Evolutionary conservation across 768 basidiomycete genomes (phyloP), one percentile per base, ranked within the genome.

Genomic region (Naganishia randhawae): DNA sequence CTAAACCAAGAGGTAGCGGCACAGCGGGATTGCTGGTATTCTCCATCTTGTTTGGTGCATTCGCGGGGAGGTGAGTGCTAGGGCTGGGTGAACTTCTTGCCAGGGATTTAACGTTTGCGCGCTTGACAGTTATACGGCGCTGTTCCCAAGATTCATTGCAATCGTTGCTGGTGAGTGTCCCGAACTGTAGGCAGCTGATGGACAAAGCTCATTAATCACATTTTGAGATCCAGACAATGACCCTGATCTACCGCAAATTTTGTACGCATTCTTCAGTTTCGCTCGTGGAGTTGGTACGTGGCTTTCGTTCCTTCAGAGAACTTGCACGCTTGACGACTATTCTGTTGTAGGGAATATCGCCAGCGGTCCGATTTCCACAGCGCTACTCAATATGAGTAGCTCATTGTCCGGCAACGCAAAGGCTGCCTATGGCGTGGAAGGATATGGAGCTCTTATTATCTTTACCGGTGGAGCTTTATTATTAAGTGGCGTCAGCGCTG

Each of bases 261-360:
- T 73, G 0, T 72, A 71, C 37, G 71, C 73, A 37, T 66, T 73
- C 17, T 72, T 71, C 66, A 72, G 64, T 50, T 63, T 73, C 27
- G 73, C 73, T 17, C 55, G 73, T 10, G 73, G 73, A 0, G 41
- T 55, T 13, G 54, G 54, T 55, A 22, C 33, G 54, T 22, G 22
- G 5, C 5, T 33, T n/a, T 29, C 54, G 33, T 32, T 33, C n/a
- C 10, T 33, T 14, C 13, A 2, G 33, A 31, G 32, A 29, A 29
- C 5, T 3, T 35, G 33, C 33, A 10, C n/a, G 17, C 1, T 19
- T 55, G 11, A 33, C n/a, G 11, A 17, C 3, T 37, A 22, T 31
- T 32, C 14, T 9, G n/a, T 17, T 19, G 42, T 68, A 39, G 71
- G 73, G 1, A 72, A 69, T 33, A 73, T 72, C 45, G 66, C 62